Evolutionary conservation across 2,329 filamentous ascomycete species (phyloP), one percentile per base, ranked within the genome.

Genomic region (Colletotrichum siamense): DNA sequence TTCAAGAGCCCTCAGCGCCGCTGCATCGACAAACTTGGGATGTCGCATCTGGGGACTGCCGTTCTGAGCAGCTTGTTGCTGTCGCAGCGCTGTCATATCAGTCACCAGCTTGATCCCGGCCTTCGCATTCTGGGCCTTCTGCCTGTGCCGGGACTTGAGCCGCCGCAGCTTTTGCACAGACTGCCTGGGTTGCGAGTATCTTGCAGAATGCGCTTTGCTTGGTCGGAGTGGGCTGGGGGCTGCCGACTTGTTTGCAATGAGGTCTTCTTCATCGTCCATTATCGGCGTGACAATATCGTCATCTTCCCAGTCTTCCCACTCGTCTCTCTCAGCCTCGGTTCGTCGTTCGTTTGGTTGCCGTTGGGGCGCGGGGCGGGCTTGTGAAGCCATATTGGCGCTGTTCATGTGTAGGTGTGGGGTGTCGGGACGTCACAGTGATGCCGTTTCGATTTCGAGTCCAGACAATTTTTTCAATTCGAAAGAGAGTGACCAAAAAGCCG

Each of bases 51-150:
- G 24, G 2, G 82, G 79, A 9, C 80, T 81, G 64, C 79, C 82
- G 67, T 82, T 80, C 9, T 84, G 81, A 15, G 80, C 81, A 26
- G 81, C 82, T 78, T 83, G 88, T 78, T 82, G 83, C 32, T 86
- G 86, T 30, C 85, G 90, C 81, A 87, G 87, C 77, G 83, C 86
- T 77, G 91, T 86, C 87, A 95, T 93, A 81, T 93, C 93, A 3
- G 94, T 96, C 78, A 95, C 92, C 24, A 95, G 83, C 78, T 88
- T 93, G 81, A 95, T 94, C 15, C 92, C 92, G 10, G 90, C 91
- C 83, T 89, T 88, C 72, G 89, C 87, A 82, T 93, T 91, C 81
- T 92, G 88, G 26, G 88, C 88, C 80, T 91, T 91, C 80, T 94
- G 92, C 69, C 92, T 88, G 34, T 89, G 88, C 71, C 89, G 89